Base-by-base conservation (phyloP, 164 flowering plant genomes). In the Nelumbo lutea region DNA sequence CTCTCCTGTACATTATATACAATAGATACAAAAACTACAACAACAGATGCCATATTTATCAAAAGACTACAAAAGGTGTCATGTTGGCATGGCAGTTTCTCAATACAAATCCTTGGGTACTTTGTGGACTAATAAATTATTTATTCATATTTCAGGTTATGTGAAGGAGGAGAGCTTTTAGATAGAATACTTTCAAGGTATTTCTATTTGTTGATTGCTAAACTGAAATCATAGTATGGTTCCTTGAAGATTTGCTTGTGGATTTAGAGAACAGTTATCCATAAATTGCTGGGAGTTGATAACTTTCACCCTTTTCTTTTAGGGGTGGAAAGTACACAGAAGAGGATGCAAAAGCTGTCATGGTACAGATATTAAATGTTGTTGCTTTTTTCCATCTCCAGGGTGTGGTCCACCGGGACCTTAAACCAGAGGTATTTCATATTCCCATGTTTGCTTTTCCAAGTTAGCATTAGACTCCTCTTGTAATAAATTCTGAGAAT, bases 161-260 rank as follows among this genome's bases (percentile, higher is more conserved):
- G 98, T 65, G 90, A 91, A 83, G 98, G 98, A 67, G 98, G 98
- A 60, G 98, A 91, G 78, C 98, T 93, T 72, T 79, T 93, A 15
- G 98, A 93, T 74, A 87, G 90, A 77, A 93, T 93, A 78, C 93
- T 93, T 70, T 77, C 98, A 65, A 87, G 98, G 98, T 93, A 70
- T 53, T 68, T 55, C 50, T 64, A 27, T 66, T 65, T 59, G 13
- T 11, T 44, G 56, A 14, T 68, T 9, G n/a, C 59, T 70, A 40
- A 53, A 42, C 53, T 61, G 7, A 55, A 57, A 44, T 68, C 14
- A 61, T 55, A 10, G 61, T 46, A 53, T 61, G 9, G 9, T 62
- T 40, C 48, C 15, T 68, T 42, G 15, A 38, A 4, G 13, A 44
- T 62, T 45, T 3, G 5, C 11, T 27, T 60, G 42, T 11, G 59